Evolutionary conservation across 2,329 filamentous ascomycete genomes (phyloP).

Genomic region (Exophiala calicioides): DNA sequence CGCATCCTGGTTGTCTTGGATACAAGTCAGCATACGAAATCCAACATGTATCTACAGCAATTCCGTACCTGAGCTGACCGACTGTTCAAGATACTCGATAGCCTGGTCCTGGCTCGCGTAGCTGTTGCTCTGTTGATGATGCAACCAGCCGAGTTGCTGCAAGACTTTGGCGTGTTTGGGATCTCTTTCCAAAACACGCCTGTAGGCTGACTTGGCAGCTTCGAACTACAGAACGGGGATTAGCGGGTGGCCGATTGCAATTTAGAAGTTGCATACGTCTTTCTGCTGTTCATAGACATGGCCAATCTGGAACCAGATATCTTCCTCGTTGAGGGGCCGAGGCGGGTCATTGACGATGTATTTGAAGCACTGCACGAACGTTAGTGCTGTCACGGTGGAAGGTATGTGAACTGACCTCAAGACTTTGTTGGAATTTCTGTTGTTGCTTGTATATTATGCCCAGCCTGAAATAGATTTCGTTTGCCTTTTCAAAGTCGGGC

Average conservation of each 20-base stretch:
- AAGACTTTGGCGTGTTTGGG: constrained; percentile 97
- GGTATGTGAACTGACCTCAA: constrained; percentile 65
- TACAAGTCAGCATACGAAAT: background rate
- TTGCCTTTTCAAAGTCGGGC: constrained; percentile 95
- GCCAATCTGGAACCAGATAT: constrained; percentile 99
- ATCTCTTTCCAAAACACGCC: constrained; percentile 88
- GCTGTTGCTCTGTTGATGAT: constrained; percentile 91
- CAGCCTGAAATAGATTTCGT: constrained; percentile 96
- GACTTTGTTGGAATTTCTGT: constrained; percentile 85
- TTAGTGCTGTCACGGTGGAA: constrained; percentile 14
- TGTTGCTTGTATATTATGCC: constrained; percentile 99
- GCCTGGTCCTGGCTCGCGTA: constrained; percentile 93
- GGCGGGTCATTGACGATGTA: constrained; percentile 95
- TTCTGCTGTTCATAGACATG: constrained; percentile 99
- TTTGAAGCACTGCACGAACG: constrained; percentile 76
- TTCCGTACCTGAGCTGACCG: constrained; percentile 81
- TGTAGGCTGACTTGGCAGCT: constrained; percentile 86
- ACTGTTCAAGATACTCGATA: constrained; percentile 96
- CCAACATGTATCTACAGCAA: background rate
- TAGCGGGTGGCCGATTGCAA: constrained; percentile 29
- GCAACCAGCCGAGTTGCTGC: constrained; percentile 95
- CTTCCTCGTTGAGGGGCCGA: constrained; percentile 88
- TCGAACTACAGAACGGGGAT: constrained; percentile 68
- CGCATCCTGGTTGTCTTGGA: constrained; percentile 84
- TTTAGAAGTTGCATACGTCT: constrained; percentile 68